Conservation (phyloP, 768 basidiomycete species). For the Tulasnella sp. region DNA sequence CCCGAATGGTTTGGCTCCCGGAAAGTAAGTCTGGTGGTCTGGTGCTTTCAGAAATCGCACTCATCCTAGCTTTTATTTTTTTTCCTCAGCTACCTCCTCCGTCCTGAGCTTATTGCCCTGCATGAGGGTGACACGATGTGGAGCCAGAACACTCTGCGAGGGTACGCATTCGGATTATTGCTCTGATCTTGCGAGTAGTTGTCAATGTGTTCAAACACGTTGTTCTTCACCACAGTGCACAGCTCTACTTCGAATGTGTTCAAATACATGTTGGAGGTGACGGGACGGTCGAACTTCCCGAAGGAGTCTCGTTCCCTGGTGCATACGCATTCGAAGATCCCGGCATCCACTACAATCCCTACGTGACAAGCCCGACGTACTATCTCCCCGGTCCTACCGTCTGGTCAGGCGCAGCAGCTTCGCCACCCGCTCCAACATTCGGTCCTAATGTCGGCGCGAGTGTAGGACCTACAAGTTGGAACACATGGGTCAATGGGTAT, state of each 20-base stretch:
- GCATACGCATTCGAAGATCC: slow-evolving; percentile 11
- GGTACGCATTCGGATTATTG: not conserved
- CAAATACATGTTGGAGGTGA: slow-evolving; percentile 6
- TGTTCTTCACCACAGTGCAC: not conserved
- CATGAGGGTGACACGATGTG: not conserved
- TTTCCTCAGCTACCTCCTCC: slow-evolving; percentile 1
- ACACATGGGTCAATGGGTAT: slow-evolving; percentile 3
- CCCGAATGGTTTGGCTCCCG: slow-evolving; percentile 12
- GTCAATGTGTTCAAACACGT: too few species aligned
- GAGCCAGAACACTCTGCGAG: not conserved
- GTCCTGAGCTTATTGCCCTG: slow-evolving; percentile 5
- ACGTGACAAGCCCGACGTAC: slow-evolving; percentile 2
- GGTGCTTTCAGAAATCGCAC: not conserved
- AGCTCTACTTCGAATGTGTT: slow-evolving; percentile 15
- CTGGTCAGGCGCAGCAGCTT: slow-evolving; percentile 17
- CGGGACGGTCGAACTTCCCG: not conserved
- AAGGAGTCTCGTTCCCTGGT: slow-evolving; percentile 10
- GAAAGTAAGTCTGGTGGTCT: slow-evolving; percentile 1
- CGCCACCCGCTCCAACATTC: slow-evolving; percentile 8
- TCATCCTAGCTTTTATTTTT: not conserved
- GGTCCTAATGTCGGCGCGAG: not conserved
- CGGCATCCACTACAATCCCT: slow-evolving; percentile 11
- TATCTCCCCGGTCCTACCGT: slow-evolving; percentile 8
- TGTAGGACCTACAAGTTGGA: not conserved
- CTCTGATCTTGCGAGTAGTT: too few species aligned